Evolutionary conservation across 2,329 filamentous ascomycete genomes (phyloP), one percentile per base, ranked within the genome.

Genomic region (Colletotrichum brevisporum): DNA sequence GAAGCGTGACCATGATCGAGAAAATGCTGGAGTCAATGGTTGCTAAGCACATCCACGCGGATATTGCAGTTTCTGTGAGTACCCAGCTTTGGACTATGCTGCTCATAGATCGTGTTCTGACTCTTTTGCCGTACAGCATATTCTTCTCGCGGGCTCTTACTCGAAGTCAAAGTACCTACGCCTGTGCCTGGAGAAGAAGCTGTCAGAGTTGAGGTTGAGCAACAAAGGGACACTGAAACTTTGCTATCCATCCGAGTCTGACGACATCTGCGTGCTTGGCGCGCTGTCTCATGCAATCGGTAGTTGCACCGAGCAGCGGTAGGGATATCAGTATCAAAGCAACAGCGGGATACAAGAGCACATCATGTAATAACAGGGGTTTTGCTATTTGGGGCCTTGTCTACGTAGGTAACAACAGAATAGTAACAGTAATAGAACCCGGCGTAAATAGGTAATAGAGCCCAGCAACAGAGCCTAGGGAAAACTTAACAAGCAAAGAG

Each of bases 251-350:
- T 12, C 56, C 36, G 56, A 59, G 6, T 50, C 2, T 6, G 56
- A 59, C 8, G 56, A 59, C 24, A n/a, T 59, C 2, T 51, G 45
- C 13, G 27, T 50, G 10, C 27, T 59, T 0, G 56, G 56, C 8
- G 56, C 56, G 13, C n/a, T 59, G 8, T 59, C 45, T n/a, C 56
- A 59, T 24, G 45, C 56, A 10, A 51, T 59, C 6, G 26, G 56
- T 5, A 36, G 45, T 59, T 59, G 50, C 41, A 43, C 41, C 16
- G 41, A 43, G 41, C 5, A 43, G 15, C 41, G 41, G 41, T 31
- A 31, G 27, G 27, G 2, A 31, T 6, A 8, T 31, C 27, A 31
- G 27, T 31, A 1, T 9, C 27, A 31, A 31, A 9, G 27, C 27
- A 31, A 31, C 27, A 31, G 10, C 8, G 6, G 10, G 27, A 2